Evolutionary conservation across 495 filamentous ascomycete genomes (phyloP), one percentile per base, ranked within the genome.

Genomic region (Neurospora sp.): DNA sequence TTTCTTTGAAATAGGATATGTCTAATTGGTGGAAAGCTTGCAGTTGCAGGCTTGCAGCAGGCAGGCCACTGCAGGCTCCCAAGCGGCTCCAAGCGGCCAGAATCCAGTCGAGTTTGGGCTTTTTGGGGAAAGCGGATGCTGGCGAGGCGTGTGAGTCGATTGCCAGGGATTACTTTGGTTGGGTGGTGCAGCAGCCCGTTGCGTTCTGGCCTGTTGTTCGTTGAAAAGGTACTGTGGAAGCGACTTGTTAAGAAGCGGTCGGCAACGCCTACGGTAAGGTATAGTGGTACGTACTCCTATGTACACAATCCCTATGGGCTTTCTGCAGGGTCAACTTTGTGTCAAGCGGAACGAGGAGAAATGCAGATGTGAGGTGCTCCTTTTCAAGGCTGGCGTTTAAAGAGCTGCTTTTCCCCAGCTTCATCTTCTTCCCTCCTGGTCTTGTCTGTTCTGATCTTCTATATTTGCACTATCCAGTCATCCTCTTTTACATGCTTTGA

Each of bases 1-100:
- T 31, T 71, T 72, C 69, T 80, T 80, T 41, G 39, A 75, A 80
- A 80, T 80, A 75, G 10, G 7, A 12, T 1, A 11, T 4, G 7
- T 9, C 8, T 77, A 73, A 79, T 80, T 80, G 79, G 78, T 35
- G 35, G 71, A 60, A 27, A 9, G 70, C 5, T 35, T 35, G 14
- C 54, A 2, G 27, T 66, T 35, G 27, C 27, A 66, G 54, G 46
- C 46, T 27, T 54, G 46, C 54, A 66, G 14, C 54, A 62, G n/a
- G n/a, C n/a, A n/a, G n/a, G n/a, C n/a, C n/a, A n/a, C n/a, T n/a
- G n/a, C n/a, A n/a, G 54, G 27, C 54, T 62, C 54, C 27, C 27
- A 62, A 27, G 49, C 20, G 49, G 49, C 49, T 60, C 49, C 49
- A 60, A 27, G 11, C 49, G 54, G 54, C 54, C 54, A 35, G 31